Evolutionary conservation across 192 early-diverging fungal genomes (phyloP), one percentile per base, ranked within the genome.

Genomic region (Chytriomyces confervae): DNA sequence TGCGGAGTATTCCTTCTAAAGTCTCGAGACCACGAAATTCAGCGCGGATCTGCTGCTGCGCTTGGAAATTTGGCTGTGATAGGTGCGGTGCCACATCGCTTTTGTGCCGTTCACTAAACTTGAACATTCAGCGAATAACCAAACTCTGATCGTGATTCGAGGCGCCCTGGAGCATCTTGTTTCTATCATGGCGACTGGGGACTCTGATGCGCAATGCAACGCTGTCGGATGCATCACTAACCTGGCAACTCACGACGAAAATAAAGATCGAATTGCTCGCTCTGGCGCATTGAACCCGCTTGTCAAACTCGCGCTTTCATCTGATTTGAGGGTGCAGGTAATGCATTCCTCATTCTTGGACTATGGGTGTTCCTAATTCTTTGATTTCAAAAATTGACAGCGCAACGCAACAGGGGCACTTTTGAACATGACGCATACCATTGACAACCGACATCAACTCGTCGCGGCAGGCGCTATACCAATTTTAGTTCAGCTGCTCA

Each of bases 161-260:
- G 93, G 93, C 61, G 94, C 91, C 2, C 81, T 96, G 20, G 93
- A 94, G 67, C 93, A 92, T 66, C 89, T 96, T 29, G 92, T 96
- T 76, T 89, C 91, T 57, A 91, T 95, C 80, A 95, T 96, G 94
- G 86, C 91, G 64, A 43, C 36, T 13, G 88, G 89, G 11, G 94
- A 95, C 73, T 89, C 93, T 36, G 95, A 96, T 76, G 93, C 95
- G n/a, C 94, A 95, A 83, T 94, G 93, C 78, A 96, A 96, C 82
- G 94, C 95, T 11, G 95, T 96, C 18, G 95, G 95, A 13, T 96
- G 95, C 84, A 94, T 96, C 75, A 96, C 95, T 0, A 96, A 96
- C 65, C 88, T 96, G 70, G 94, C 95, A 6, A 95, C 95, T 5
- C 87, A 90, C 79, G 94, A 96, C 66, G 94, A 93, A 62, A 96